Base-by-base conservation (phyloP, 1,284 basidiomycete species). In the Cutaneotrichosporon sp. region DNA sequence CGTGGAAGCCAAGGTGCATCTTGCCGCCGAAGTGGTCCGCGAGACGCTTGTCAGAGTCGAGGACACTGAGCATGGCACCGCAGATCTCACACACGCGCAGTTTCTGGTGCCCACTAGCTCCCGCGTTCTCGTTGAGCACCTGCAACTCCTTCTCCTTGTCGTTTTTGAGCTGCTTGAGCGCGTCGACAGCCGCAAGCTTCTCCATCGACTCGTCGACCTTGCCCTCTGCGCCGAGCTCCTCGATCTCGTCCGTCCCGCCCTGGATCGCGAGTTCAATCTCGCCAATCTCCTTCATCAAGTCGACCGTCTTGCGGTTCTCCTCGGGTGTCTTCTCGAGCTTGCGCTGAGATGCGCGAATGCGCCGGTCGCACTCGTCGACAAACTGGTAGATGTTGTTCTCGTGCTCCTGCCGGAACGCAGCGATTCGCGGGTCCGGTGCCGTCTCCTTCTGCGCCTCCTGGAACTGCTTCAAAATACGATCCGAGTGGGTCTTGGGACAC, bases 11-110 rank as follows among this genome's bases (percentile, higher is more conserved):
- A 73, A 99, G 82, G 83, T 99, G 97, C 93, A 99, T 97, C 94
- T 99, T 99, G 73, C 97, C 97, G 82, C 97, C 97, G 83, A 99
- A 99, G 81, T 99, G 97, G 83, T 99, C 97, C 58, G 97, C 97
- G 69, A 99, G 84, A 80, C 97, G 92, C 79, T 97, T 89, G 84
- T 99, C 97, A 67, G 95, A 98, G 82, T 99, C 97, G 65, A 99
- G 85, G 34, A 99, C 92, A 38, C 92, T 97, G 55, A 99, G 85
- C 83, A 99, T 99, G 22, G 97, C 97, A 75, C 97, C 97, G 80
- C 97, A 99, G 47, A 98, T 95, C 83, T 99, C 97, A 83, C 97
- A 99, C 31, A 99, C 97, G 69, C 97, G 89, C 73, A 99, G 84
- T 82, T 99, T 99, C 82, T 99, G 97, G 83, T 99, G 96, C 31